Conservation (phyloP, 2,329 filamentous ascomycete genomes). For the Didymella sp. region DNA sequence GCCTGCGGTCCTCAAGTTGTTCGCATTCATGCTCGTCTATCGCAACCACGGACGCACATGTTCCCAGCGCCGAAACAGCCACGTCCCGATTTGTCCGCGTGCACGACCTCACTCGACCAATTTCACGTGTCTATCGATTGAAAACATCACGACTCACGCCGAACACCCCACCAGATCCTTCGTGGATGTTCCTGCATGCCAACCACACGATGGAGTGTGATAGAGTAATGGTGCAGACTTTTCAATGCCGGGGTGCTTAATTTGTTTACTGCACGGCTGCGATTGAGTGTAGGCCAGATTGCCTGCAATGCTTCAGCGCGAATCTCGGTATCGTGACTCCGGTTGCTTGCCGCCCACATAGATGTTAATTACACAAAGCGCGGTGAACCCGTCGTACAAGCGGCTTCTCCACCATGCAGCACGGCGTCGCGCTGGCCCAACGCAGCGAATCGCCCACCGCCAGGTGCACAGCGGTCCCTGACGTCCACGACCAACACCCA, state of each 20-base stretch:
- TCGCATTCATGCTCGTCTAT: conserved; percentile 4
- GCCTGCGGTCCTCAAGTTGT: background rate
- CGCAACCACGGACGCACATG: conserved; percentile 2
- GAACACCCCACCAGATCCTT: conserved; percentile 8
- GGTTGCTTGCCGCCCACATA: background rate
- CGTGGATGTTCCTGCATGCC: conserved; percentile 4
- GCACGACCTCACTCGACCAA: conserved; percentile 13
- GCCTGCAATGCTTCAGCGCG: background rate
- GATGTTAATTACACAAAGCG: background rate
- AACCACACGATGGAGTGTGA: background rate
- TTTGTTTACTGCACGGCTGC: background rate
- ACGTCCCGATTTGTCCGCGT: background rate
- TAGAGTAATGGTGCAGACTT: conserved; percentile 4
- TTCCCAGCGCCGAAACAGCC: conserved; percentile 12
- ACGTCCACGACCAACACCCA: background rate
- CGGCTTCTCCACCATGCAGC: background rate
- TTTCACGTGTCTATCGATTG: conserved; percentile 8
- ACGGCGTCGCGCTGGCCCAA: background rate
- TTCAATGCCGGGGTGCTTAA: conserved; percentile 6
- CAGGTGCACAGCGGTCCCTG: background rate
- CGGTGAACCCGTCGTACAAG: background rate
- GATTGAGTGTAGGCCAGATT: background rate
- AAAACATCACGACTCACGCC: conserved; percentile 4
- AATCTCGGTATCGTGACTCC: background rate
- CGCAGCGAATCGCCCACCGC: conserved; percentile 5